phyloP scores from a whole-genome alignment of 306 rosid genomes.

The Ziziphus jujuba region DNA sequence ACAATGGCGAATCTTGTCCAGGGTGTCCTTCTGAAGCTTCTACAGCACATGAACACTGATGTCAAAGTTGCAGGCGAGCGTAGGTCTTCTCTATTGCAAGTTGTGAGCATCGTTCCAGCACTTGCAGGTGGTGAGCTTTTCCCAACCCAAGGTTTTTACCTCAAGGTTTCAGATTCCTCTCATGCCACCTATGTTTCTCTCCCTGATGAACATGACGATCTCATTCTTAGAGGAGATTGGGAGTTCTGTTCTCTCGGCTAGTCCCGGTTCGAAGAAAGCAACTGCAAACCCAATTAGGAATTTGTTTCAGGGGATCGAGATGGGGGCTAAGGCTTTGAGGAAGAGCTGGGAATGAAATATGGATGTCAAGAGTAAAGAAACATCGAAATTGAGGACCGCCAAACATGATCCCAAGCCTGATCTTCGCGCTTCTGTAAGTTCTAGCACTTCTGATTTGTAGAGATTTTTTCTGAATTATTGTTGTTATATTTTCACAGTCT shows the following conservation, averaged over 20 bases:
- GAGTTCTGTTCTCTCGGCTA: constrained; percentile 52
- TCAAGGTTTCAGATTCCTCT: constrained; percentile 94
- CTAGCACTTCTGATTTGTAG: constrained; percentile 5
- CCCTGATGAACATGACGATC: constrained; percentile 92
- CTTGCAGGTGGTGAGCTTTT: constrained; percentile 88
- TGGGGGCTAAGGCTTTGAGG: constrained; percentile 88
- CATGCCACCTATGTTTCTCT: constrained; percentile 95
- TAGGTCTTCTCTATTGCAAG: constrained; percentile 86
- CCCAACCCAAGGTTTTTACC: constrained; percentile 86
- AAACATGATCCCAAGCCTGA: constrained; percentile 70
- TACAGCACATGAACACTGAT: constrained; percentile 96
- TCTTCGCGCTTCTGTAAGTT: constrained; percentile 61
- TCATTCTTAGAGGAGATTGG: constrained; percentile 70
- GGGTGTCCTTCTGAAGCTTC: constrained; percentile 87
- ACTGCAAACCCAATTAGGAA: constrained; percentile 59
- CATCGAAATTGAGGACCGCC: constrained; percentile 50
- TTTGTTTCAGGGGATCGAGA: constrained; percentile 81
- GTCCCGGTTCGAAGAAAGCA: constrained; percentile 55
- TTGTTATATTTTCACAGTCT: no score
- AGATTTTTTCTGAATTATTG: background rate
- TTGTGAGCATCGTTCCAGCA: constrained; percentile 95
- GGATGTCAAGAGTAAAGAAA: constrained; percentile 69
- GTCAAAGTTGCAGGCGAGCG: constrained; percentile 91
- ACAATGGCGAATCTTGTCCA: constrained; percentile 97
- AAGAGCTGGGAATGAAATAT: constrained; percentile 98